A percentile compares a stretch with the other conserved stretches of the same genome.
These are phyloP conservation scores for Fusarium goolgardi DNA, from an alignment of 2,329 filamentous ascomycete genomes.

Conservation along the genomic window DNA sequence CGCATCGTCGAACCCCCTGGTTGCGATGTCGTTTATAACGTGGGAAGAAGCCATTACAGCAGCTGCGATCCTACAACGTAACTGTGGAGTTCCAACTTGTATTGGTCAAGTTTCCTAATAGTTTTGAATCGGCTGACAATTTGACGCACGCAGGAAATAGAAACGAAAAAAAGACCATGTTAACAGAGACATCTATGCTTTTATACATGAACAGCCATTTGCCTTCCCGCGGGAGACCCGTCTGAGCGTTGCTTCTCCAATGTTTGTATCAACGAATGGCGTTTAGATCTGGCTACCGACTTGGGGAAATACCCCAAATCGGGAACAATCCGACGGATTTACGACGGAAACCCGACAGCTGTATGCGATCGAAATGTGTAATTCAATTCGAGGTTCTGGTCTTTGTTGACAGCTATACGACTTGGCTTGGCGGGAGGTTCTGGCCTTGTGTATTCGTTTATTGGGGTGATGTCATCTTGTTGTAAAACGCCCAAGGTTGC, in stretches of 20 bases:
- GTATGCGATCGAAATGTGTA: slow-evolving; percentile 5
- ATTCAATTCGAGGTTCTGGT: slow-evolving; percentile 27
- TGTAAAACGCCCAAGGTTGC: slow-evolving; percentile 2
- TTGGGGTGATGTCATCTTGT: slow-evolving; percentile 13
- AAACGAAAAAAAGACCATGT: not conserved
- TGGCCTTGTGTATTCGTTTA: not conserved
- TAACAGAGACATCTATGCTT: slow-evolving; percentile 12
- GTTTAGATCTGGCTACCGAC: slow-evolving; percentile 29
- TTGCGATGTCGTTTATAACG: slow-evolving; percentile 63
- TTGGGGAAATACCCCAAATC: slow-evolving; percentile 23
- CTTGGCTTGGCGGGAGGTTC: slow-evolving; percentile 1
- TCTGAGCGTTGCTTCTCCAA: slow-evolving; percentile 4
- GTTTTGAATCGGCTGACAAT: not conserved
- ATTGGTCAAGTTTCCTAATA: slow-evolving; percentile 5
- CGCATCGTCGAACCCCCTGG: slow-evolving; percentile 73
- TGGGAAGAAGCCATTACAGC: slow-evolving; percentile 32
- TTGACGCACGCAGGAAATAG: slow-evolving; percentile 10
- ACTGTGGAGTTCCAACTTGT: not conserved
- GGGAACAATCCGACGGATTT: slow-evolving; percentile 40
- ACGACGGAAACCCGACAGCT: slow-evolving; percentile 19
- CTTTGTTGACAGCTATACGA: slow-evolving; percentile 18
- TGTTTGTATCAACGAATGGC: slow-evolving; percentile 29
- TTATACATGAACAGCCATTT: slow-evolving; percentile 31
- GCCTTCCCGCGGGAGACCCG: slow-evolving; percentile 25
- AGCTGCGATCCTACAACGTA: not conserved